Conservation (phyloP, 1,284 basidiomycete species). For the Sutorius eximius region DNA sequence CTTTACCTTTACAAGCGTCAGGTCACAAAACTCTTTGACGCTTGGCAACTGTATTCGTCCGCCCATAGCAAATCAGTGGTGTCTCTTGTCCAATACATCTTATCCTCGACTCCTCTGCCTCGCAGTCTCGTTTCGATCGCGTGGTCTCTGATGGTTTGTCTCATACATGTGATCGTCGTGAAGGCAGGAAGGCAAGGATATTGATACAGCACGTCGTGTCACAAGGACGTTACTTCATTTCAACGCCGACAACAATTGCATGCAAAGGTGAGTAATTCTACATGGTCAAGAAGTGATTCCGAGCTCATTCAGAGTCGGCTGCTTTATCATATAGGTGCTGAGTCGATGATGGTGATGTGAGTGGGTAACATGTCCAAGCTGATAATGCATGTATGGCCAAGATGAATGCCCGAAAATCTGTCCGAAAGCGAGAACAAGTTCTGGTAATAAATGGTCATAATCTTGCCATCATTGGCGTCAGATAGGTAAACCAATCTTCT, state of each 20-base stretch:
- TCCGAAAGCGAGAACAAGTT: slow-evolving; percentile 11
- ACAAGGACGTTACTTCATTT: not conserved
- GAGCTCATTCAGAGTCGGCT: not conserved
- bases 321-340: slow-evolving; percentile 10
- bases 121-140: slow-evolving; percentile 11
- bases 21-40: slow-evolving; percentile 16
- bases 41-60: slow-evolving; percentile 14
- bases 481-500: not conserved
- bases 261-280: slow-evolving; percentile 4
- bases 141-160: slow-evolving; percentile 17
- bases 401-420: slow-evolving; percentile 12
- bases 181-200: not conserved
- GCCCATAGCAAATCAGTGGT: slow-evolving; percentile 9
- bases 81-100: not conserved
- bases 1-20: not conserved
- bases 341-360: slow-evolving; percentile 22
- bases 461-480: slow-evolving; percentile 11
- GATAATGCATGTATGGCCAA: not conserved
- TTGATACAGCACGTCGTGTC: not conserved
- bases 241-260: not conserved
- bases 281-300: not conserved
- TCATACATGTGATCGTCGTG: too few relatives aligned
- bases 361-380: not conserved
- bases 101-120: not conserved
- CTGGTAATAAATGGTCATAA: not conserved